Base-by-base conservation (phyloP, 306 rosid genomes). In the Trifolium dubium region DNA sequence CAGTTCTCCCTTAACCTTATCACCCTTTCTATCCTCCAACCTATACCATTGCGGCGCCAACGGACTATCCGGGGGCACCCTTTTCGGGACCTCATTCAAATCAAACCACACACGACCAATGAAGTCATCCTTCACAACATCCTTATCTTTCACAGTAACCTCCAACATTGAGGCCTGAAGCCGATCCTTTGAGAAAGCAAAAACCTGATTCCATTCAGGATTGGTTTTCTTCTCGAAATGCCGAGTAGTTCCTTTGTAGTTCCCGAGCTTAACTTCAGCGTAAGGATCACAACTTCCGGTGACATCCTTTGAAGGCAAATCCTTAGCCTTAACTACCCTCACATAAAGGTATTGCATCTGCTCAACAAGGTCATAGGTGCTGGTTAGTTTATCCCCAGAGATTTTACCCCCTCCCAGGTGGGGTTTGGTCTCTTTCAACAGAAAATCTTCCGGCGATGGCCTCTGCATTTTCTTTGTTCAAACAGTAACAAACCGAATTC, bases 301-400 rank as follows among this genome's bases (percentile, higher is more conserved):
- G 18, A 86, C 97, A 85, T 93, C 98, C 72, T 89, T 93, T 1
- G 58, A 64, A 1, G 98, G 98, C 39, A 93, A 78, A 56, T 93
- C 98, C 86, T 78, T 93, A 0, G 98, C 98, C 67, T 93, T 93
- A 15, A 88, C 93, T 63, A 93, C 97, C 67, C 97, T 86, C 23
- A 91, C 98, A 63, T 93, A 93, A 81, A 93, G 98, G 78, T 93
- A 93, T 65, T 89, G 98, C 98, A 93, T 93, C 82, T 93, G 98
- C 93, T 93, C 98, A 35, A 93, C 98, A 11, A 93, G 96, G 39
- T 93, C 98, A 89, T 93, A 93, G 35, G 98, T 93, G 81, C 91
- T 93, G 2, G 96, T 88, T 11, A 79, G 90, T 77, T 86, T 93
- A 64, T 93, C 98, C 11, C 98, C 98, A 0, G 97, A 79, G 82